phyloP scores from a whole-genome alignment of 2,329 filamentous ascomycete species.

The Trichoderma lentiforme region DNA sequence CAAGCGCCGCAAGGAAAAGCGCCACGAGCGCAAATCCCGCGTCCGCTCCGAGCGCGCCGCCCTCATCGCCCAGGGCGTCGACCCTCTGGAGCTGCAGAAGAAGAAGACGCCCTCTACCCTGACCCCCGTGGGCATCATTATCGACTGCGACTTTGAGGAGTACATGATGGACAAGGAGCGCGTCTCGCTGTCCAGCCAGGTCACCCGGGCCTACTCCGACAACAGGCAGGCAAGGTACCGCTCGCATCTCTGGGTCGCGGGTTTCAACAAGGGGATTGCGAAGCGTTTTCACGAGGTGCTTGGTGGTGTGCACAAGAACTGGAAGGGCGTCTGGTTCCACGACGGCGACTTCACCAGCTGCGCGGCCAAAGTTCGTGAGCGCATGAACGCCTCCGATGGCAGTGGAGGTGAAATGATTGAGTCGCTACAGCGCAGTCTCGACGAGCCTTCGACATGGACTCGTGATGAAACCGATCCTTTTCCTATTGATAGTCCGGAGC shows the following conservation, averaged over 20 bases:
- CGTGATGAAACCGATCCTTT: constrained; percentile 33
- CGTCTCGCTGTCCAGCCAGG: constrained; percentile 76
- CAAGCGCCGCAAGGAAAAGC: constrained; percentile 53
- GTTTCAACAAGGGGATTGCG: constrained; percentile 72
- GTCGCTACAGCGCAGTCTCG: constrained; percentile 45
- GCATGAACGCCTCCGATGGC: constrained; percentile 51
- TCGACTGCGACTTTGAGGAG: constrained; percentile 90
- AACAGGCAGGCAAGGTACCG: constrained; percentile 68
- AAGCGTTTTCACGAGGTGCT: constrained; percentile 77
- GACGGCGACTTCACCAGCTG: constrained; percentile 71
- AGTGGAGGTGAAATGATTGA: constrained; percentile 58
- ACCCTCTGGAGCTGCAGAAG: constrained; percentile 35
- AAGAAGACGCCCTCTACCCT: constrained; percentile 42
- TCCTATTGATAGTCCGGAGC: constrained; percentile 34
- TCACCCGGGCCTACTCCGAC: constrained; percentile 86
- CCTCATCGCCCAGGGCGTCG: constrained; percentile 47
- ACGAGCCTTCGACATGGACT: constrained; percentile 30
- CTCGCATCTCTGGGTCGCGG: constrained; percentile 71
- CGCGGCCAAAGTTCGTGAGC: constrained; percentile 59
- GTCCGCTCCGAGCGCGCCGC: constrained; percentile 50
- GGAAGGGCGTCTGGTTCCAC: constrained; percentile 74
- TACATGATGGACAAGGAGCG: constrained; percentile 86
- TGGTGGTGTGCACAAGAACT: constrained; percentile 66
- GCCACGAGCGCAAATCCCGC: constrained; percentile 44
- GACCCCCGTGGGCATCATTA: constrained; percentile 73